Percentiles rank a stretch among this genome's conserved stretches.
Evolutionary conservation across 345 rosid species (phyloP).

Genomic region (Dipteronia sinensis): DNA sequence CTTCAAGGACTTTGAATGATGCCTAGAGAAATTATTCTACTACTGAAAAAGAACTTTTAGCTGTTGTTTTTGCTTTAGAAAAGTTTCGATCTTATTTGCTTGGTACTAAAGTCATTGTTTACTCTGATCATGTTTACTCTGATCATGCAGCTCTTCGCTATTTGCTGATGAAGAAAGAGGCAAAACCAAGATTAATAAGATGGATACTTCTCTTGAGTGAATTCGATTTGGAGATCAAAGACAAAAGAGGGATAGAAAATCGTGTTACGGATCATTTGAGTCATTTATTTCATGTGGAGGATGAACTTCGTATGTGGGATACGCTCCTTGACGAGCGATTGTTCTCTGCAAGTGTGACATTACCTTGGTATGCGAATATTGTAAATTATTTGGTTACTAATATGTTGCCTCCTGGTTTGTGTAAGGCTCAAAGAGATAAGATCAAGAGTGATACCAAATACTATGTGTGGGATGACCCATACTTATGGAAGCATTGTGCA

Average conservation of each 20-base stretch:
- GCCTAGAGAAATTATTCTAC: no score
- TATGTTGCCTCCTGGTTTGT: not conserved
- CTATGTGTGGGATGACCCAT: conserved; percentile 13
- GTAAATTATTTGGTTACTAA: conserved; percentile 5
- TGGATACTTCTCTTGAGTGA: no score
- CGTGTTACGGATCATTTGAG: not conserved
- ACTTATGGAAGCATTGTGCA: not conserved
- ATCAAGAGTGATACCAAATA: not conserved
- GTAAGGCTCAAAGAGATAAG: not conserved
- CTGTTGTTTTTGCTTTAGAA: no score
- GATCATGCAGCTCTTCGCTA: no score
- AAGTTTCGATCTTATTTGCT: no score
- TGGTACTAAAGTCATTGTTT: no score
- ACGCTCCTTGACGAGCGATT: not conserved
- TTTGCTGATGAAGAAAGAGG: no score
- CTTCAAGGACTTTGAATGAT: no score
- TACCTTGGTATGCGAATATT: conserved; percentile 1
- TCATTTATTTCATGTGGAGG: not conserved
- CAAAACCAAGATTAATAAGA: no score
- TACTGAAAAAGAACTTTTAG: no score
- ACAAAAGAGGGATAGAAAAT: not conserved
- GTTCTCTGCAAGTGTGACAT: no score
- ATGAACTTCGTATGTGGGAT: not conserved
- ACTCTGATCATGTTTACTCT: no score
- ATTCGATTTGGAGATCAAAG: not conserved